Conservation (phyloP, 352 stramenopile genomes). For the Saprolegnia parasitica region DNA sequence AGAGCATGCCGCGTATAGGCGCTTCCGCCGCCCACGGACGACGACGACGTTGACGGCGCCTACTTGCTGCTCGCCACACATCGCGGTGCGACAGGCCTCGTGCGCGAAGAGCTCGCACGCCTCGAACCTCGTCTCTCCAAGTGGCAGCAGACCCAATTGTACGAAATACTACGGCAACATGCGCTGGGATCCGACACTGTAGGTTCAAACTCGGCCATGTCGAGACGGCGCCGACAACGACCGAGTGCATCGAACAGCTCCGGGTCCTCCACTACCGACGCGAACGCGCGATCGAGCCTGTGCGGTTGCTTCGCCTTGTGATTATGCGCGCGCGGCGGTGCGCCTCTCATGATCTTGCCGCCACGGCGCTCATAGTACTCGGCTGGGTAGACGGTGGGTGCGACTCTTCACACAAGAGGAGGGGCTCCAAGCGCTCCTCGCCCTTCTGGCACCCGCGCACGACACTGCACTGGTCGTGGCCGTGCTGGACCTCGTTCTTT, state of each 20-base stretch:
- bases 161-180: not conserved
- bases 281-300: not conserved
- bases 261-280: constrained; percentile 2
- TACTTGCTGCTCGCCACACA: not conserved
- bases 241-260: constrained; percentile 6
- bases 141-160: constrained; percentile 9
- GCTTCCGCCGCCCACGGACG: not conserved
- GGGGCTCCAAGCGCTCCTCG: not conserved
- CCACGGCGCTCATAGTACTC: not conserved
- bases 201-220: constrained; percentile 6
- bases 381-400: not conserved
- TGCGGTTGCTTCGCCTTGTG: not conserved
- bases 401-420: constrained; percentile 1
- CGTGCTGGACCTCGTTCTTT: not conserved
- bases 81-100: not conserved
- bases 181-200: not conserved
- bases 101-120: constrained; percentile 8
- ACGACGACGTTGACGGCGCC: not conserved
- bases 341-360: not conserved
- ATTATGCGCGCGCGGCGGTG: not conserved
- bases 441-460: not conserved
- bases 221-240: not conserved
- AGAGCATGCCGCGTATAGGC: not conserved
- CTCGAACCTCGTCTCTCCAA: constrained; percentile 3
- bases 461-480: not conserved